Conservation (phyloP, 192 early-diverging fungal species). For the Mortierella claussenii region DNA sequence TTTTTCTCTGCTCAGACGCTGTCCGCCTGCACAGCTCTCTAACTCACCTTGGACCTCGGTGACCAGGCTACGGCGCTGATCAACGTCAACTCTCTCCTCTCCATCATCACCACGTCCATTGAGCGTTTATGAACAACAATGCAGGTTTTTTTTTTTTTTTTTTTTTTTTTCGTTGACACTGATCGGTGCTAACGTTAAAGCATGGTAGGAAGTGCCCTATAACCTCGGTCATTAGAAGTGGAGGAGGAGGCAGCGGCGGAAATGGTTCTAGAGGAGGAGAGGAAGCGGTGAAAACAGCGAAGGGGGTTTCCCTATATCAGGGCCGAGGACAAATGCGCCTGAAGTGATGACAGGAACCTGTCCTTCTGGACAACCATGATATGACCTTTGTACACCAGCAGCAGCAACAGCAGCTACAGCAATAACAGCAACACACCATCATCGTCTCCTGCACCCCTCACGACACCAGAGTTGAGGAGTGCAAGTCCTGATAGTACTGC, state of each 20-base stretch:
- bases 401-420: background rate
- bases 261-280: too few species aligned
- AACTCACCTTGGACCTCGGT: too few species aligned
- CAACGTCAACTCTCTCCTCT: too few species aligned
- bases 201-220: background rate
- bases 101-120: too few species aligned
- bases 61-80: too few species aligned
- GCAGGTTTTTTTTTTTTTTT: background rate
- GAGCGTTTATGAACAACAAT: conserved; percentile 22
- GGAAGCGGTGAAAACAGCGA: too few species aligned
- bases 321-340: too few species aligned
- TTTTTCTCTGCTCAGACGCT: conserved; percentile 4
- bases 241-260: background rate
- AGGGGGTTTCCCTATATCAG: too few species aligned
- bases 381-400: too few species aligned
- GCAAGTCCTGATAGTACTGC: background rate
- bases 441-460: background rate
- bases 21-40: conserved; percentile 1
- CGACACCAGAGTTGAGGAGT: background rate
- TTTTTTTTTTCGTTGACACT: too few species aligned
- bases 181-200: conserved; percentile 1
- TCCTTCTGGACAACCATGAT: too few species aligned
- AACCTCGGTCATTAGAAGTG: background rate
- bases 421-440: background rate
- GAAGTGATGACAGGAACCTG: too few species aligned